Evolutionary conservation across 192 early-diverging fungal genomes (phyloP), one percentile per base, ranked within the genome.

Genomic region (Gaertneriomyces semiglobifer): DNA sequence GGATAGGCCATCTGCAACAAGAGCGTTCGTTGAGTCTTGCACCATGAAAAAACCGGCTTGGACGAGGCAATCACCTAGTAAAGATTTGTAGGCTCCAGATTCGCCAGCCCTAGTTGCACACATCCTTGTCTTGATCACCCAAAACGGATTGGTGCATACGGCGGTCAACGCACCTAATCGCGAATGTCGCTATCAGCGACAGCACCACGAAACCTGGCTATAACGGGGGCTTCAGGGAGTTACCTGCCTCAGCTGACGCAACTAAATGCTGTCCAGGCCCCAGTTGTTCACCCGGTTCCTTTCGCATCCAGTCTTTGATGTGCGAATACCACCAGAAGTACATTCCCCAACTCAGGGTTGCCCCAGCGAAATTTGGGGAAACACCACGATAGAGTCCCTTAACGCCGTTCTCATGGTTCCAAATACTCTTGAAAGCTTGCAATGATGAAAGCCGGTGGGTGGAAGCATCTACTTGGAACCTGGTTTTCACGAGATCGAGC

Each of bases 71-170:
- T 4, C 54, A 78, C 76, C 76, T 2, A 10, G 53, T 4, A 84
- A 53, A 6, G 74, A 62, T 7, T 48, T 60, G 65, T 82, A 84
- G 6, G 78, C 78, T 6, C 70, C 70, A 0, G 79, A 68, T 66
- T 82, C 78, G 2, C 53, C 20, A 7, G 79, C 70, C 12, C 71
- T 60, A 39, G 80, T 78, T 3, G 77, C 72, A 64, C 77, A 76
- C 75, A 99, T 89, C 48, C 96, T 81, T 4, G 94, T 96, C 66
- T 99, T 99, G 44, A 98, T 86, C 42, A 99, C 81, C 95, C 95
- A 99, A 38, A 99, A 93, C 0, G 96, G 96, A 69, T 95, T 99
- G 3, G 95, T 95, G 11, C 82, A 82, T 0, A 91, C 85, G 0
- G 90, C 87, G 5, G 94, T 99, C 18, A 90, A 79, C 53, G 92